Base-by-base conservation (phyloP, 306 rosid genomes). In the Pterocarpus macrocarpus region DNA sequence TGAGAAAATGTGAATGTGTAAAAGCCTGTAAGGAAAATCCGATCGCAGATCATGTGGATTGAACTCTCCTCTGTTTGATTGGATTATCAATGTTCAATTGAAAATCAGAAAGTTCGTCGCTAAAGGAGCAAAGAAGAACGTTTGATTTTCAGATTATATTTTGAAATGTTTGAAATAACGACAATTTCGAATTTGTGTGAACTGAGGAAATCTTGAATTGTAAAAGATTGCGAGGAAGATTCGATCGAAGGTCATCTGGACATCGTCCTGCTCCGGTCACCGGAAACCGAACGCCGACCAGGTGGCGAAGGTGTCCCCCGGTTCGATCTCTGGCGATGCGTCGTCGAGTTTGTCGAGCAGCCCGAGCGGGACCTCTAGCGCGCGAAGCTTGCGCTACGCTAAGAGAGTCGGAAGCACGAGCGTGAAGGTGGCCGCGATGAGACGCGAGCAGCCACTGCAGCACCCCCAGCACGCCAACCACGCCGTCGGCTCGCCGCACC, bases 331-430 rank as follows among this genome's bases (percentile, higher is more conserved):
- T 61, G 79, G 92, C 0, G 96, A 88, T 44, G 81, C 90, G 1
- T 88, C 92, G 43, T 90, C 93, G 34, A 87, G 94, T 84, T 62
- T 90, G 68, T 88, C 98, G 22, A 87, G 88, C 79, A 86, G 78
- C 61, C 84, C 90, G 66, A 91, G 88, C 67, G 87, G 84, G 14
- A 84, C 34, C 63, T 88, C 95, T 9, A 84, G 91, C 87, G 86
- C 83, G 45, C 87, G 87, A 64, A 90, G 92, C 82, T 63, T 83
- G 68, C 79, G 87, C 67, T 79, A 75, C 80, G 81, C 58, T 41
- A 73, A 65, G 67, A 75, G 87, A 81, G 69, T 68, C 77, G 73
- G 72, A 55, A 65, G 63, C 30, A 68, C 47, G 72, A 79, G 71
- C 35, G 73, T 10, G 72, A 75, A 64, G 44, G 87, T 66, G 82